phyloP scores from a whole-genome alignment of 352 stramenopile species.

The Phytophthora cajani region DNA sequence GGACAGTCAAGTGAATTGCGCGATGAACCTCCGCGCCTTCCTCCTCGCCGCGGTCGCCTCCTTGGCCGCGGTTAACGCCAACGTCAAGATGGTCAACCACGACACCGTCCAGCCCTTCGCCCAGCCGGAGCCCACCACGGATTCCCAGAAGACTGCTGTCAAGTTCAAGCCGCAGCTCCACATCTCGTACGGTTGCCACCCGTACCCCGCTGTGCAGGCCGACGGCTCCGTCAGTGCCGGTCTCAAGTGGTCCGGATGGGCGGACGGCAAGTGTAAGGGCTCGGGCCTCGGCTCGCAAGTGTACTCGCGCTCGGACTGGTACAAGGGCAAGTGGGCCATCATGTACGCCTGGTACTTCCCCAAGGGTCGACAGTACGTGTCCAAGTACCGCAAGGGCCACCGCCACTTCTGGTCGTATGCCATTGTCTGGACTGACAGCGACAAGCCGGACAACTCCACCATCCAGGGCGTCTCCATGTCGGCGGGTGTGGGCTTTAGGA shows the following conservation, averaged over 20 bases:
- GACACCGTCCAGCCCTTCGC: slow-evolving; percentile 12
- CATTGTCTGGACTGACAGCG: slow-evolving; percentile 11
- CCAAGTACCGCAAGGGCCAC: not conserved
- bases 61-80: not conserved
- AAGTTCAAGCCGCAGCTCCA: not conserved
- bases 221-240: slow-evolving; percentile 33
- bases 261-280: slow-evolving; percentile 28
- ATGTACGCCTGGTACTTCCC: slow-evolving; percentile 40
- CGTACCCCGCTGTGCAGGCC: slow-evolving; percentile 40
- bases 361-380: slow-evolving; percentile 15
- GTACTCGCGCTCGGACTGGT: slow-evolving; percentile 23
- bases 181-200: slow-evolving; percentile 26
- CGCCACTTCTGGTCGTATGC: slow-evolving; percentile 6
- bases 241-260: slow-evolving; percentile 28
- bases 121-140: not conserved
- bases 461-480: slow-evolving; percentile 4
- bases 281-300: slow-evolving; percentile 28
- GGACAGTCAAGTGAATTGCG: not conserved
- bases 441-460: not conserved
- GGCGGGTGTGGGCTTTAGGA: not conserved
- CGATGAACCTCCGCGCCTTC: not conserved
- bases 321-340: slow-evolving; percentile 28
- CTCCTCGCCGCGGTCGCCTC: not conserved
- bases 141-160: not conserved
- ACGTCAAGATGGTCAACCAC: not conserved